A percentile compares a stretch with the other conserved stretches of the same genome.
These are phyloP conservation scores for Neoboletus subvelutipes DNA, from an alignment of 768 basidiomycete genomes.

Conservation along the genomic window DNA sequence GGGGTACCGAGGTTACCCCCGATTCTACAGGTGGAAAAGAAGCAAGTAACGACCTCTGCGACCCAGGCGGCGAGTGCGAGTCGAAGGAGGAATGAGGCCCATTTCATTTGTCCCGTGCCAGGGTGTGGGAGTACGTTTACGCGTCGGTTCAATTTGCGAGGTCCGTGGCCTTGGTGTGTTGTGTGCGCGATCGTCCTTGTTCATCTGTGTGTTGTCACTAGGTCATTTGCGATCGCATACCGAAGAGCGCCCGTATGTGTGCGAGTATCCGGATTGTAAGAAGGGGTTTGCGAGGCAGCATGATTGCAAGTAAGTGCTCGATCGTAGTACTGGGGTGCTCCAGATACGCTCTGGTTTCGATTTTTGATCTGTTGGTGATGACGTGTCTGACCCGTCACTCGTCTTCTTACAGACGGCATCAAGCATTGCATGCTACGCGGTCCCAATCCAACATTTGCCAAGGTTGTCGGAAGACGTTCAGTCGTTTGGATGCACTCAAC, in stretches of 20 bases:
- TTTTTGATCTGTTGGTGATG: background rate
- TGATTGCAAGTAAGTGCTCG: conserved; percentile 83
- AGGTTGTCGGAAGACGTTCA: conserved; percentile 94
- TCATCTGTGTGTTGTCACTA: conserved; percentile 28
- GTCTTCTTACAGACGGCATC: conserved; percentile 64
- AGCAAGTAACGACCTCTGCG: conserved; percentile 92
- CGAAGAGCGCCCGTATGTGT: conserved; percentile 91
- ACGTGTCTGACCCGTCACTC: conserved; percentile 8
- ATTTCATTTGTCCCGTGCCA: conserved; percentile 91
- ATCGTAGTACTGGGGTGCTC: conserved; percentile 4
- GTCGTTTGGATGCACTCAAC: conserved; percentile 89
- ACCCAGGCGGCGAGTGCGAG: conserved; percentile 91
- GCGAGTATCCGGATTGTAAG: conserved; percentile 91
- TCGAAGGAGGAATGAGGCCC: conserved; percentile 84
- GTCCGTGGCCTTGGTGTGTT: conserved; percentile 39
- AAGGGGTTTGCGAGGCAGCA: conserved; percentile 95
- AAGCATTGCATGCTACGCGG: conserved; percentile 83
- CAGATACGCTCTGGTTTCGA: background rate
- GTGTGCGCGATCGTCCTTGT: conserved; percentile 3
- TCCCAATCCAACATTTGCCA: conserved; percentile 83
- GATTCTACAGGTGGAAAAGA: conserved; percentile 88
- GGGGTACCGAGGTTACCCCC: conserved; percentile 65
- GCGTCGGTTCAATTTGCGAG: conserved; percentile 84
- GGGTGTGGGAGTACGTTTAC: conserved; percentile 98
- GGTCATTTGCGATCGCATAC: conserved; percentile 95